Conservation (phyloP, 1,284 basidiomycete genomes). For the Waitea zeae region DNA sequence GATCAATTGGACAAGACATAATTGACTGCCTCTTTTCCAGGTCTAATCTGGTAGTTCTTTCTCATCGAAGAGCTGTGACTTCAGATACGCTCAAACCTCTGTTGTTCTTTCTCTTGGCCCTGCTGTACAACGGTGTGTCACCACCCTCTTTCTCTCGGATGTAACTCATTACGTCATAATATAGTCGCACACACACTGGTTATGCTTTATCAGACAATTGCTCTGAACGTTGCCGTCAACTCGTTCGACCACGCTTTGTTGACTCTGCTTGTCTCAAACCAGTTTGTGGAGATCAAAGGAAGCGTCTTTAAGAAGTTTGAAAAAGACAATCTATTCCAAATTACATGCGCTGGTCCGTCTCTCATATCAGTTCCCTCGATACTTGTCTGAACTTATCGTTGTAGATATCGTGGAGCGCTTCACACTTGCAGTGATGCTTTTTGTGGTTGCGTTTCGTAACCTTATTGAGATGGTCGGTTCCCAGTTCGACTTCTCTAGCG, state of each 20-base stretch:
- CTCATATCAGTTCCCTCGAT: not conserved
- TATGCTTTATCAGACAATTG: constrained; percentile 92
- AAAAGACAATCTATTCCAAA: constrained; percentile 98
- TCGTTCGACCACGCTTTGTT: constrained; percentile 95
- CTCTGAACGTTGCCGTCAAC: constrained; percentile 95
- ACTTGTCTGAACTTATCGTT: not conserved
- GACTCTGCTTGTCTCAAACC: constrained; percentile 90
- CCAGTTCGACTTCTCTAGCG: constrained; percentile 60
- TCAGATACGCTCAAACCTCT: constrained; percentile 59
- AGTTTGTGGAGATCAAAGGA: constrained; percentile 99
- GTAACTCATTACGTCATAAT: constrained; percentile 1
- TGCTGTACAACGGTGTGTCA: constrained; percentile 66
- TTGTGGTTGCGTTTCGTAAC: constrained; percentile 86
- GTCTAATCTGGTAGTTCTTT: constrained; percentile 71
- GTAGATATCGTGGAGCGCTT: constrained; percentile 97
- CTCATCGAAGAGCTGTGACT: constrained; percentile 38
- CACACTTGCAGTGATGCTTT: constrained; percentile 82
- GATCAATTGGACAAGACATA: constrained; percentile 95
- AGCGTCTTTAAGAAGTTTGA: constrained; percentile 99
- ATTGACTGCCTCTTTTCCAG: constrained; percentile 93
- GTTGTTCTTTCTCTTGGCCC: constrained; percentile 73
- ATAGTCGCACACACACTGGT: constrained; percentile 83
- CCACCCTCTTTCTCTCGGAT: not conserved
- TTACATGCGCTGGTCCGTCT: constrained; percentile 80
- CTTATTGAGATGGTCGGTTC: constrained; percentile 89